Percentiles rank a stretch among this genome's conserved stretches.
Conservation (phyloP, 805 yeast species). For the Blastobotrys chiropterorum region DNA sequence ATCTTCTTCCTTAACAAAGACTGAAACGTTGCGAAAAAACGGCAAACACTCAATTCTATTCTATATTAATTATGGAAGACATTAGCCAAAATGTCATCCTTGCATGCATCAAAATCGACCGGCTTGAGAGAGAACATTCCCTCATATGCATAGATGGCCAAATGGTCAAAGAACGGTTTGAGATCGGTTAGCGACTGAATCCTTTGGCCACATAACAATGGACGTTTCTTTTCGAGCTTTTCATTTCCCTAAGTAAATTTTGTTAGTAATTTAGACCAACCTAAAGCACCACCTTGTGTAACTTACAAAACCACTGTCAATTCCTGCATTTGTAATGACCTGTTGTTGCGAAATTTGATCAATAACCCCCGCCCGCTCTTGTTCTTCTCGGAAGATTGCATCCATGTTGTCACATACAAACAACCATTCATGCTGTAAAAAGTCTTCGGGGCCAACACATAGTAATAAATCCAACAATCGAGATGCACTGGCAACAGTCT, state of each 20-base stretch:
- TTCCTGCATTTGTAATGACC: constrained; percentile 17
- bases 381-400: constrained; percentile 41
- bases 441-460: constrained; percentile 64
- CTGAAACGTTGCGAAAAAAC: not conserved
- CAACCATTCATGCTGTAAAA: constrained; percentile 77
- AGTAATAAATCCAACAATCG: constrained; percentile 74
- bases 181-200: constrained; percentile 42
- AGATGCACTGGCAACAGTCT: constrained; percentile 45
- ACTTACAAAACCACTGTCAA: constrained; percentile 1
- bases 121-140: constrained; percentile 49
- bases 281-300: constrained; percentile 3
- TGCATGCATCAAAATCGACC: constrained; percentile 42
- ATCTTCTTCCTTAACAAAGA: not conserved
- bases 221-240: constrained; percentile 21
- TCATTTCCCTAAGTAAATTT: not conserved
- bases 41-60: not conserved
- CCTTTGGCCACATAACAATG: constrained; percentile 35
- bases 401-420: constrained; percentile 67
- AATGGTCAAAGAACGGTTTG: constrained; percentile 57
- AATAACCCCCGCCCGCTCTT: constrained; percentile 35
- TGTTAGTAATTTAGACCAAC: constrained; percentile 7
- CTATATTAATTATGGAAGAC: constrained; percentile 31
- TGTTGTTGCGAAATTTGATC: constrained; percentile 38
- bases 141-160: constrained; percentile 61
- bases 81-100: constrained; percentile 54